Conservation (phyloP, 768 basidiomycete species). For the Lactarius akahatsu region DNA sequence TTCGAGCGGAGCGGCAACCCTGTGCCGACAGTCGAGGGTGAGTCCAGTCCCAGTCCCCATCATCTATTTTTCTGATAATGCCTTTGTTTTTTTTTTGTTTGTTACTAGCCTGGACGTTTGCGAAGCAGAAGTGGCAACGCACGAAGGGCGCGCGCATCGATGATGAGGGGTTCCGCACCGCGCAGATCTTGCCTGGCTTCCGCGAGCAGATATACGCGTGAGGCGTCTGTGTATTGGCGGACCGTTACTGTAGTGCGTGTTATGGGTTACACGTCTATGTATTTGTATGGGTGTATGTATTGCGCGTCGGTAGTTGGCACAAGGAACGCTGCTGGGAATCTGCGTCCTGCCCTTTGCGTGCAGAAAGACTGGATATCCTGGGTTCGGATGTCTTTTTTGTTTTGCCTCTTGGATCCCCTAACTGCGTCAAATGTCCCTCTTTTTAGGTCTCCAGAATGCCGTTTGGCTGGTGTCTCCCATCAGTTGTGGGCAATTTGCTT, state of each 20-base stretch:
- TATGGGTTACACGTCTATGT: too few relatives aligned
- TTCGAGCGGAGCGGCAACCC: constrained; percentile 45
- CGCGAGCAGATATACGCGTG: constrained; percentile 43
- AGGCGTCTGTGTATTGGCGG: not conserved
- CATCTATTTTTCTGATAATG: too few relatives aligned
- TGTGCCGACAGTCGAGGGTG: constrained; percentile 48
- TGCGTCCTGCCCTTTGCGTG: too few relatives aligned
- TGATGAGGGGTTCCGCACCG: constrained; percentile 31
- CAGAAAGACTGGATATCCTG: too few relatives aligned
- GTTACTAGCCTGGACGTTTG: constrained; percentile 45
- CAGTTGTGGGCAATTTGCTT: not conserved
- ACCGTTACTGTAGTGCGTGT: too few relatives aligned
- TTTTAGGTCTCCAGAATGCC: too few relatives aligned
- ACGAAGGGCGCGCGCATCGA: constrained; percentile 35
- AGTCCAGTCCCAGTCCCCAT: not conserved
- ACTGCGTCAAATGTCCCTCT: too few relatives aligned
- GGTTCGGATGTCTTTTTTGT: too few relatives aligned
- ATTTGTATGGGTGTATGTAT: not conserved
- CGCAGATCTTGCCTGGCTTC: constrained; percentile 47
- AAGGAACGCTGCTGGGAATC: too few relatives aligned
- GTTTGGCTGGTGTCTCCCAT: not conserved
- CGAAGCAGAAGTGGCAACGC: constrained; percentile 55
- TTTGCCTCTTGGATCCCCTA: not conserved
- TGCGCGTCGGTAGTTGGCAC: not conserved
- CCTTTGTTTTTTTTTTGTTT: too few relatives aligned